These are phyloP conservation scores for Neurospora sp. DNA, from an alignment of 495 filamentous ascomycete species.

Conservation along the genomic window DNA sequence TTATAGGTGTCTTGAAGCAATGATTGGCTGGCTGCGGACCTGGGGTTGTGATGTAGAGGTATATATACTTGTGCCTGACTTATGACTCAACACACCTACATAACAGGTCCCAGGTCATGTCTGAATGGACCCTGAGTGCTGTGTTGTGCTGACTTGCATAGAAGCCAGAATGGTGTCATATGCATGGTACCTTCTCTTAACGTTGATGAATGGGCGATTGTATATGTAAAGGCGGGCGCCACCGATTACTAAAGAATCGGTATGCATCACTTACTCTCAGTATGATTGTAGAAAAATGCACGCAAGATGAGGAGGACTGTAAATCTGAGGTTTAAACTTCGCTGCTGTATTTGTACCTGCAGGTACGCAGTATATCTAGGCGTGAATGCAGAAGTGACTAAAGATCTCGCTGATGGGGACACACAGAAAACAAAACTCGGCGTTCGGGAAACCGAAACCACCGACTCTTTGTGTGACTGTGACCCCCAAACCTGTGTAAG, in stretches of 20 bases:
- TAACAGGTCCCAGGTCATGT: not conserved
- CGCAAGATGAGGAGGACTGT: not conserved
- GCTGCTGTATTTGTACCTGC: not conserved
- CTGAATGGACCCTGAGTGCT: not conserved
- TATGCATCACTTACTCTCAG: not conserved
- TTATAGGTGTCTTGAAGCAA: no score
- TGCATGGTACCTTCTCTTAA: not conserved
- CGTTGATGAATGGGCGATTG: not conserved
- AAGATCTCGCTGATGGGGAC: not conserved
- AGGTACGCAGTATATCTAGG: not conserved
- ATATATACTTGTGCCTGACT: not conserved
- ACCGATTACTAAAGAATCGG: not conserved
- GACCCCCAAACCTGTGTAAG: not conserved
- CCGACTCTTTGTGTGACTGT: not conserved
- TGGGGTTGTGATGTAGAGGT: no score
- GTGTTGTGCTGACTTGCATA: not conserved
- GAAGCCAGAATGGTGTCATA: not conserved
- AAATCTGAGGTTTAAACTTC: not conserved
- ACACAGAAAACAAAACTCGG: not conserved
- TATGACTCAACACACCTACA: not conserved
- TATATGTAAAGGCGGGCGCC: not conserved
- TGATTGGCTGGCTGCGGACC: no score
- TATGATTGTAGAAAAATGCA: not conserved
- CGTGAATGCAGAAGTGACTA: not conserved
- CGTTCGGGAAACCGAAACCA: not conserved